Conservation (phyloP, 768 basidiomycete species). For the Macrolepiota dolichaula region DNA sequence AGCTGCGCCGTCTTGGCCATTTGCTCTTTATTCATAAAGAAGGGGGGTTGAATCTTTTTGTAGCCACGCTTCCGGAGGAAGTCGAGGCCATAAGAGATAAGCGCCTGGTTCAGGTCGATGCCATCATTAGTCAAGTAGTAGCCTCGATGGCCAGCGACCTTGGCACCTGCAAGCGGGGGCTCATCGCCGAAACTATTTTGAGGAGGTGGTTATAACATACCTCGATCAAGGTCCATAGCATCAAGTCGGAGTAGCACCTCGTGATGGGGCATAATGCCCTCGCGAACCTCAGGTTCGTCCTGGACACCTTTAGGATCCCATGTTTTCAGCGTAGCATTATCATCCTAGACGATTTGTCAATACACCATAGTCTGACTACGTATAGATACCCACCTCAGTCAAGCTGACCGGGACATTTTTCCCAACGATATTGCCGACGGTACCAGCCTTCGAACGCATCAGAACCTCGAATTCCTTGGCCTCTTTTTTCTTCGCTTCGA, state of each 20-base stretch:
- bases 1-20: slow-evolving; percentile 99
- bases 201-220: slow-evolving; percentile 32
- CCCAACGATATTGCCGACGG: slow-evolving; percentile 91
- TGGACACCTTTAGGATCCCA: slow-evolving; percentile 84
- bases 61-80: slow-evolving; percentile 80
- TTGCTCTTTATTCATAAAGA: slow-evolving; percentile 96
- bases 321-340: slow-evolving; percentile 76
- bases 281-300: slow-evolving; percentile 66
- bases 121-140: slow-evolving; percentile 97
- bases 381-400: slow-evolving; percentile 66
- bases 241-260: slow-evolving; percentile 92
- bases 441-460: slow-evolving; percentile 79
- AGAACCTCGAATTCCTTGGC: slow-evolving; percentile 69
- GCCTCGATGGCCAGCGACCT: slow-evolving; percentile 92
- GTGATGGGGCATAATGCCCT: slow-evolving; percentile 92
- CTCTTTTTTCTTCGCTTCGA: slow-evolving; percentile 72
- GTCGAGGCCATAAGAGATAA: slow-evolving; percentile 92
- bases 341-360: slow-evolving; percentile 55
- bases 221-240: slow-evolving; percentile 96
- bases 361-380: background rate
- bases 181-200: background rate
- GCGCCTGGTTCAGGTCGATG: slow-evolving; percentile 94
- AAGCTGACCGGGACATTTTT: slow-evolving; percentile 79
- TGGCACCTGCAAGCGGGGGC: slow-evolving; percentile 57
- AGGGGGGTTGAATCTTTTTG: slow-evolving; percentile 95